Conservation (phyloP, 1,284 basidiomycete species). For the Sporisorium scitamineum region DNA sequence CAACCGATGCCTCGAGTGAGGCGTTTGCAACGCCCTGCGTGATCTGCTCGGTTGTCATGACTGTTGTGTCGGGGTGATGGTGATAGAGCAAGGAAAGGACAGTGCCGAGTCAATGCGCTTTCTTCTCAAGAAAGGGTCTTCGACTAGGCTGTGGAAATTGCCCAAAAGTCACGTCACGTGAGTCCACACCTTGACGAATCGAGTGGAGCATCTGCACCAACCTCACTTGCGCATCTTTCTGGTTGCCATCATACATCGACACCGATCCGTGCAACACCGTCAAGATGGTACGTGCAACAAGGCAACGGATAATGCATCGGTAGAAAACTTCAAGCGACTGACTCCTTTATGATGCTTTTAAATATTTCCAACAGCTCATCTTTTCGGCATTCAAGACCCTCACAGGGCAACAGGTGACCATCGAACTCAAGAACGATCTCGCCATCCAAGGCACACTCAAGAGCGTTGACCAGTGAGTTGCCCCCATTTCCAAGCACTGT, state of each 20-base stretch:
- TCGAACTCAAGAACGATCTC: constrained; percentile 99
- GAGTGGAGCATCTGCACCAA: constrained; percentile 28
- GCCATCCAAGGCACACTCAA: constrained; percentile 95
- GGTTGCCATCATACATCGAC: neutral
- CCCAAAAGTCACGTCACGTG: constrained; percentile 28
- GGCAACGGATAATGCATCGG: too few relatives aligned
- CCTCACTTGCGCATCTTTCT: constrained; percentile 12
- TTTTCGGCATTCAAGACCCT: constrained; percentile 99
- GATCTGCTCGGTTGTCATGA: constrained; percentile 46
- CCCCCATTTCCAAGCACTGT: too few relatives aligned
- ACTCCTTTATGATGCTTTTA: neutral
- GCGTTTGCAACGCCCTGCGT: constrained; percentile 51
- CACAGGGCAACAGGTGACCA: constrained; percentile 89
- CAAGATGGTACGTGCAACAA: constrained; percentile 31
- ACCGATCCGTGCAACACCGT: constrained; percentile 1
- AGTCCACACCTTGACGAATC: constrained; percentile 1
- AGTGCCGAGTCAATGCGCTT: constrained; percentile 21
- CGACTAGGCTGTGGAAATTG: constrained; percentile 3
- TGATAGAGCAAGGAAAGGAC: neutral
- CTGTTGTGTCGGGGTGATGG: neutral
- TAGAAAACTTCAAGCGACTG: neutral
- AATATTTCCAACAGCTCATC: constrained; percentile 77
- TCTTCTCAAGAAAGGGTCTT: constrained; percentile 20
- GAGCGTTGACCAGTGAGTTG: constrained; percentile 87
- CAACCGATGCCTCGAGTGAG: constrained; percentile 44